Percentiles rank a stretch among this genome's conserved stretches.
phyloP scores from a whole-genome alignment of 495 filamentous ascomycete species.

The Durotheca rogersii region DNA sequence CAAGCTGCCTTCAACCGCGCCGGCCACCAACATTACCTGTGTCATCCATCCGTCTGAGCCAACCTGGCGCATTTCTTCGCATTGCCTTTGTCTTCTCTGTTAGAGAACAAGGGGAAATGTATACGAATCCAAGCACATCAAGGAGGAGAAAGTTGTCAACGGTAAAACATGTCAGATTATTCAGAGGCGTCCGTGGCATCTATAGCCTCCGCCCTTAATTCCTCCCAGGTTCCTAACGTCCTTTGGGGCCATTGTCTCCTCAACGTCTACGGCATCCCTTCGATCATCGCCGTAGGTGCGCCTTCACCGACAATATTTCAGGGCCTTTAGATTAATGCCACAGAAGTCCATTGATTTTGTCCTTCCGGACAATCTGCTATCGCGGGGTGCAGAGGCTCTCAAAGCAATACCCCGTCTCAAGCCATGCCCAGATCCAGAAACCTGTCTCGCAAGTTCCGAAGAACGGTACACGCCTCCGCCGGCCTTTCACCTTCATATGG shows the following conservation, averaged over 20 bases:
- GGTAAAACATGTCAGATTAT: too few species aligned
- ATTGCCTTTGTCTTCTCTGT: too few species aligned
- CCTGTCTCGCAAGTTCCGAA: neutral
- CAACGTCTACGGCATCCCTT: neutral
- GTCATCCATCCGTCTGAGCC: too few species aligned
- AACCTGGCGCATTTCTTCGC: too few species aligned
- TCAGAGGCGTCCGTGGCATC: too few species aligned
- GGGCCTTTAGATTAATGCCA: neutral
- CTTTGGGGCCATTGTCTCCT: neutral
- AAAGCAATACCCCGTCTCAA: neutral
- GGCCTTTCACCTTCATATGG: neutral
- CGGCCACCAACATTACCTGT: too few species aligned
- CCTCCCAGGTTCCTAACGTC: neutral
- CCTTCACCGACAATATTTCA: neutral
- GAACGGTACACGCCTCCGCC: neutral
- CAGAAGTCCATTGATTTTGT: neutral
- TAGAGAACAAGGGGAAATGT: too few species aligned
- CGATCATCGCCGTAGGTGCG: neutral
- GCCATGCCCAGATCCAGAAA: neutral
- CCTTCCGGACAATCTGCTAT: neutral
- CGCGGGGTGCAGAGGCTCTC: neutral
- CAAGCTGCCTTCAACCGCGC: too few species aligned
- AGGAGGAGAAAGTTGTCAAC: too few species aligned
- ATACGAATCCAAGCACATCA: too few species aligned
- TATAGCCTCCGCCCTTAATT: too few species aligned